Conservation (phyloP, 306 rosid genomes). For the Rubus idaeus region DNA sequence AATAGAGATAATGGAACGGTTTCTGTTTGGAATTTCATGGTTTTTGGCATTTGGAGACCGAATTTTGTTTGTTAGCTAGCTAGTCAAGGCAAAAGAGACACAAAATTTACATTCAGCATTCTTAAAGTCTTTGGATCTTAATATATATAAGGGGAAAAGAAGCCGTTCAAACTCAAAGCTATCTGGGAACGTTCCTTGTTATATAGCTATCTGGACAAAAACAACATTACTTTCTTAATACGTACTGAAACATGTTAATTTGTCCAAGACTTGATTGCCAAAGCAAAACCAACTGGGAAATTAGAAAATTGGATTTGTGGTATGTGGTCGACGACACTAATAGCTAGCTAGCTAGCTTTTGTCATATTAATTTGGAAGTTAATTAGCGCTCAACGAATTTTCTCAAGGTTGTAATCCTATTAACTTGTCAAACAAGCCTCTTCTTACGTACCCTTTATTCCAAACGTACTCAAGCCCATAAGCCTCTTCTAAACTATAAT, state of each 20-base stretch:
- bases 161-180: slow-evolving; percentile 3
- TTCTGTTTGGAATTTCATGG: slow-evolving; percentile 17
- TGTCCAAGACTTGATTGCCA: slow-evolving; percentile 3
- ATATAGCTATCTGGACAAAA: background rate
- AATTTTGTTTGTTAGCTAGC: slow-evolving; percentile 3
- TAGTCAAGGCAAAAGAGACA: slow-evolving; percentile 9
- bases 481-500: too few species aligned
- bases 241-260: background rate
- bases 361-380: background rate
- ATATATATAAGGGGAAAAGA: background rate
- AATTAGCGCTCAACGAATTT: background rate
- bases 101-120: background rate
- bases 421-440: too few species aligned
- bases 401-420: background rate
- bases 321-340: background rate
- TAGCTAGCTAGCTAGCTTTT: too few species aligned
- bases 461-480: too few species aligned
- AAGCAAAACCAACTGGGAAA: background rate
- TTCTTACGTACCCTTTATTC: too few species aligned
- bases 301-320: background rate
- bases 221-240: background rate
- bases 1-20: background rate
- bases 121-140: background rate
- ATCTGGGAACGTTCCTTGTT: background rate
- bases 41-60: slow-evolving; percentile 1